Conservation (phyloP, 2,329 filamentous ascomycete species). For the Colletotrichum somersetense region DNA sequence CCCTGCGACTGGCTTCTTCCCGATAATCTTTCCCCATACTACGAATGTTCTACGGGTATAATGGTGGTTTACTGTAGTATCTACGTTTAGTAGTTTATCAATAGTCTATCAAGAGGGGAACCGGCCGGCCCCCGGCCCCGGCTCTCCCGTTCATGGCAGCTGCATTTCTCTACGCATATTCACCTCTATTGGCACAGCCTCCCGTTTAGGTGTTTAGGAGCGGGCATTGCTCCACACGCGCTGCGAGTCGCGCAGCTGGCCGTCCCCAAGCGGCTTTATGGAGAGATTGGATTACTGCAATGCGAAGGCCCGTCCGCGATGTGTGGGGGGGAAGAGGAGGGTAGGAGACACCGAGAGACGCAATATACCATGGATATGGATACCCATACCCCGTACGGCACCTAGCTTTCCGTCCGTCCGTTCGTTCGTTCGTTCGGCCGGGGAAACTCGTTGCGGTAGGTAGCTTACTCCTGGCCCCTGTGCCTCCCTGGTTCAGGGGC, state of each 20-base stretch:
- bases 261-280: background rate
- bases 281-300: background rate
- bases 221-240: slow-evolving; percentile 19
- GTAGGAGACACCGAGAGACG: no score
- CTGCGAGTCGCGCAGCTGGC: slow-evolving; percentile 14
- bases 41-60: no score
- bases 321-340: background rate
- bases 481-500: slow-evolving; percentile 17
- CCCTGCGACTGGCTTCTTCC: no score
- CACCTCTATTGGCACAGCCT: slow-evolving; percentile 29
- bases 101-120: no score
- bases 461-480: no score
- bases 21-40: background rate
- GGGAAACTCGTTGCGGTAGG: slow-evolving; percentile 1
- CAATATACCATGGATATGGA: no score
- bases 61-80: no score
- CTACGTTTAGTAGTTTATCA: no score
- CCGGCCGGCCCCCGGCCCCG: no score
- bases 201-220: slow-evolving; percentile 3
- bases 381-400: no score
- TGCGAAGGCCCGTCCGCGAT: background rate
- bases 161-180: no score
- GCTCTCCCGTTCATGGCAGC: no score
- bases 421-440: slow-evolving; percentile 10
- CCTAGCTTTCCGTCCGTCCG: background rate